These are phyloP conservation scores for Umbellularia californica DNA, from an alignment of 164 flowering plant species.

Conservation along the genomic window DNA sequence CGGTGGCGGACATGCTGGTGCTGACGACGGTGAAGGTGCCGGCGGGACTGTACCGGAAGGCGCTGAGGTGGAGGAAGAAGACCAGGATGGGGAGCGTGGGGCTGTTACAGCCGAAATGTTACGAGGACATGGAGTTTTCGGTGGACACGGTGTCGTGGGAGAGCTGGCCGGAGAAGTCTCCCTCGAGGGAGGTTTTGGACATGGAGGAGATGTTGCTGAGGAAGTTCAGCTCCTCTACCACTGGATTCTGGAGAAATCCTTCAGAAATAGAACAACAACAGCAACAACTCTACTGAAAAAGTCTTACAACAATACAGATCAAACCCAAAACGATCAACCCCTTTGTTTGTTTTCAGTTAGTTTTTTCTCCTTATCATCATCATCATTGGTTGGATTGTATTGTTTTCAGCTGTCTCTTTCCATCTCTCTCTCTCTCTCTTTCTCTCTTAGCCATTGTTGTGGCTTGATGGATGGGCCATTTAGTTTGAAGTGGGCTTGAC, in stretches of 20 bases:
- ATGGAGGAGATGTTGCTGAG: conserved; percentile 89
- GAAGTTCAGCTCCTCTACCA: conserved; percentile 32
- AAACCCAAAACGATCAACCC: no score
- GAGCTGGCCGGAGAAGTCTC: conserved; percentile 7
- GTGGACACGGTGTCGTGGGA: conserved; percentile 8
- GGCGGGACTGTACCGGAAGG: conserved; percentile 61
- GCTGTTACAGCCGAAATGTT: neutral
- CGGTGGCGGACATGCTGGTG: conserved; percentile 41
- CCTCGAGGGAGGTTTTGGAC: conserved; percentile 26
- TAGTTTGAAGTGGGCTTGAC: no score
- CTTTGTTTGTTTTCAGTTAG: no score
- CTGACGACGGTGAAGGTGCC: conserved; percentile 77
- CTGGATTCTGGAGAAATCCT: conserved; percentile 89
- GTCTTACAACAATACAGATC: no score
- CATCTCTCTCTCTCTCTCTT: no score
- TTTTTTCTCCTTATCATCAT: no score
- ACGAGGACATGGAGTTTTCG: neutral
- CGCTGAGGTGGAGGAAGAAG: conserved; percentile 19
- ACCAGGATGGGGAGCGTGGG: neutral
- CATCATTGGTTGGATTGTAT: no score
- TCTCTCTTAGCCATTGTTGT: no score
- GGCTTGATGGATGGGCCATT: no score
- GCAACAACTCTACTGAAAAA: neutral
- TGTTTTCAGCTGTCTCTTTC: no score
- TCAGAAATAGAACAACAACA: conserved; percentile 36